Base-by-base conservation (phyloP, 2,329 filamentous ascomycete genomes). In the Alternaria infectoria region DNA sequence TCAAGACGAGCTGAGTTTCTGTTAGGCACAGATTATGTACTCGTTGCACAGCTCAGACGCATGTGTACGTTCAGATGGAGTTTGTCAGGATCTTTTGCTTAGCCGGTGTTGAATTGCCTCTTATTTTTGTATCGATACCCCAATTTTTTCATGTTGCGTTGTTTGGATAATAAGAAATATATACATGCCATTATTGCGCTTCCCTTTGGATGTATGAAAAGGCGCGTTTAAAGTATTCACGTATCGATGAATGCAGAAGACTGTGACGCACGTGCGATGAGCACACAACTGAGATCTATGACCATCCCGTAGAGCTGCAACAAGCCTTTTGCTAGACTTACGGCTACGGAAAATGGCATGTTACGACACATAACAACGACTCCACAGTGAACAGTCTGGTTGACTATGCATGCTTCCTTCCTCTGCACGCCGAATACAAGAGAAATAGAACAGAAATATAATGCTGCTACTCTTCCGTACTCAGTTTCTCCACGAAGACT, bases 1-100 rank as follows among this genome's bases (percentile, higher is more conserved):
- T 51, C 74, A 77, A 49, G 77, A 79, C 64, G 77, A 78, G 62
- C 57, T 78, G 56, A 75, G 74, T 66, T 75, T 77, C 62, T 67
- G 70, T n/a, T 75, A 69, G 64, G 4, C 28, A 30, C 65, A 57
- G 54, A 47, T 52, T 40, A 28, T 28, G 17, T n/a, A 23, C 4
- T 17, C 28, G n/a, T 19, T 17, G n/a, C 32, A 19, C 5, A 23
- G 12, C 12, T 13, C 15, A 19, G 56, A 55, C 15, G 45, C 7
- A 5, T 54, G 50, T n/a, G 6, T 54, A 2, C 47, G 40, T 12
- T 58, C 40, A 15, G 47, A 59, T 25, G n/a, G 45, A 6, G 36
- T 46, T 19, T 46, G 4, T 15, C 17, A 21, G 3, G 15, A 10
- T 8, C 12, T 44, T 54, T 44, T 40, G 30, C 12, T 25, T 36